Evolutionary conservation across 495 filamentous ascomycete species (phyloP), one percentile per base, ranked within the genome.

Genomic region (Podospora tetraspora): DNA sequence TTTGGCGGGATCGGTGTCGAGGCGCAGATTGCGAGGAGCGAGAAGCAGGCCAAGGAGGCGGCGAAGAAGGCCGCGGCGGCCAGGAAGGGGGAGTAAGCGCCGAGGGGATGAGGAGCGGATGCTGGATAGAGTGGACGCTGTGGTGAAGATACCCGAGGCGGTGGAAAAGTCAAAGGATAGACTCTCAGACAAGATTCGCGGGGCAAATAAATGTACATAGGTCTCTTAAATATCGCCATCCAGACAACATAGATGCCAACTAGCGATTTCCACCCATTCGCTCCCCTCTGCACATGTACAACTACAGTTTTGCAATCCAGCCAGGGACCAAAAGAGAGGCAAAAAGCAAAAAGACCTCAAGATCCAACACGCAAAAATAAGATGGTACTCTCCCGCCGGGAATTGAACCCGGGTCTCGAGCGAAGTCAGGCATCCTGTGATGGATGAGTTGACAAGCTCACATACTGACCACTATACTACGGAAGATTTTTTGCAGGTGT

Each of bases 1-100:
- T 99, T 99, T 81, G 92, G 94, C 32, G 95, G 95, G 43, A 91
- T 99, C 76, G 96, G 93, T 59, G 91, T 93, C 29, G 95, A 99
- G 80, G 95, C 88, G 0, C 80, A 86, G 57, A 92, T 97, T 70
- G 89, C 91, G 72, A 84, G 91, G 72, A 84, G 86, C 68, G 93
- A 97, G 81, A 97, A 98, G 83, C 77, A 86, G 59, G 89, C 89
- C 3, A 97, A 95, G 82, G 91, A 92, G 79, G 80, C 75, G 72
- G 87, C 85, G 10, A 92, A 90, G 81, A 76, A 78, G 75, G 78
- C 76, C 64, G 83, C 59, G 34, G 68, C 68, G 71, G 66, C 59
- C 60, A 69, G 68, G 62, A 83, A 82, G 73, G 74, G 65, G 29
- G 76, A 79, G 57, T 77, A 29, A 56, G 30, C 16, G 43, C 19